A percentile compares a stretch with the other conserved stretches of the same genome.
Conservation (phyloP, 1,284 basidiomycete genomes). For the Ceratobasidium sp. region DNA sequence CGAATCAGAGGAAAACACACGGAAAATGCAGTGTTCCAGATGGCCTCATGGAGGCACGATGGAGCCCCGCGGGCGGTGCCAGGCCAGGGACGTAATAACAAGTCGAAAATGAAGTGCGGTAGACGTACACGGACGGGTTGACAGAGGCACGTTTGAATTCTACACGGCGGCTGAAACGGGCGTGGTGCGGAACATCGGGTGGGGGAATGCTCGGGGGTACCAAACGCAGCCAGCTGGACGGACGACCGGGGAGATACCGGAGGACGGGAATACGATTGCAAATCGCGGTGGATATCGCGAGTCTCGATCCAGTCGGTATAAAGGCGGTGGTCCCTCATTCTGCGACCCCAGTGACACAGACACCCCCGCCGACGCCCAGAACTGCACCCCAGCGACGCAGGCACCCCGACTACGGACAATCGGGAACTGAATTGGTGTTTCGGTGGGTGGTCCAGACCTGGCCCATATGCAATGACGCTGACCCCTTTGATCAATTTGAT, state of each 20-base stretch:
- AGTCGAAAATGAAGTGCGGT: conserved; percentile 5
- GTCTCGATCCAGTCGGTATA: conserved; percentile 1
- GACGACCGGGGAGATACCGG: conserved; percentile 19
- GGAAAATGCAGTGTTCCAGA: background rate
- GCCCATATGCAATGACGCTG: conserved; percentile 21
- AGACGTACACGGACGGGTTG: conserved; percentile 13
- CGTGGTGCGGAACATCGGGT: background rate
- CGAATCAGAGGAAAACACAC: background rate
- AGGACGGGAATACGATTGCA: conserved; percentile 12
- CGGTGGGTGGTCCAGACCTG: conserved; percentile 23
- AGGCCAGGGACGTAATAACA: conserved; percentile 3
- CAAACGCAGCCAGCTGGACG: background rate
- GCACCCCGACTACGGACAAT: too few relatives aligned
- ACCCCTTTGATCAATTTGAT: conserved; percentile 28
- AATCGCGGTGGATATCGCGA: conserved; percentile 1
- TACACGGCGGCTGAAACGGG: background rate
- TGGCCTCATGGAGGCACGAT: background rate
- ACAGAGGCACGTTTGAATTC: background rate
- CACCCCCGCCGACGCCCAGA: conserved; percentile 6
- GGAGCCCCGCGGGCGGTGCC: conserved; percentile 12
- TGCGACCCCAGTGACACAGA: background rate
- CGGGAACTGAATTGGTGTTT: conserved; percentile 15
- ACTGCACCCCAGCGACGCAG: background rate
- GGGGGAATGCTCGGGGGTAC: conserved; percentile 10
- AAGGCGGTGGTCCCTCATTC: conserved; percentile 17